phyloP scores from a whole-genome alignment of 73 alveolate species.

The Tetrahymena elliotti region DNA sequence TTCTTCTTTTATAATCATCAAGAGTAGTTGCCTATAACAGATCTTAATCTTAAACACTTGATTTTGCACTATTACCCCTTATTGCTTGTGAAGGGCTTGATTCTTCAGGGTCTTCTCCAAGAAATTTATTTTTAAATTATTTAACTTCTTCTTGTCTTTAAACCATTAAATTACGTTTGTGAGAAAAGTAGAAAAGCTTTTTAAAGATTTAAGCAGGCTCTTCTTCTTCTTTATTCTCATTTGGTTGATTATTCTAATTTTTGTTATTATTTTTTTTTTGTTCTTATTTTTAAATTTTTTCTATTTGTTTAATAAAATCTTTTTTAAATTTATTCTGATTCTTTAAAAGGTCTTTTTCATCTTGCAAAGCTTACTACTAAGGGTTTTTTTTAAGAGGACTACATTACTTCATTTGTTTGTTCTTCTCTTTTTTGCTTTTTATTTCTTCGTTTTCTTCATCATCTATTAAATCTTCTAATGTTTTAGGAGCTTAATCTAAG shows the following conservation, averaged over 20 bases:
- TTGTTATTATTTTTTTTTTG: background rate
- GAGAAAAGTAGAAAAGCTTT: background rate
- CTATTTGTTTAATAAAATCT: background rate
- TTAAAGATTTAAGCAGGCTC: background rate
- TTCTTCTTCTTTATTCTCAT: background rate
- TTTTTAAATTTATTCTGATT: background rate
- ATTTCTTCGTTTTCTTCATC: background rate
- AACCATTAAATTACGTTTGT: background rate
- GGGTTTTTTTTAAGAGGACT: background rate
- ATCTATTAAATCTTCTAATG: background rate
- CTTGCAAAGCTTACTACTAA: background rate
- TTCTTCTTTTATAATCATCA: background rate
- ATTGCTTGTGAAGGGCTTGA: background rate
- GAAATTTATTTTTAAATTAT: background rate
- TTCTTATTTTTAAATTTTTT: background rate
- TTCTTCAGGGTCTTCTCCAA: background rate
- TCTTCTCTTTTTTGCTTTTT: background rate
- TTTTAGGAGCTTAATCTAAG: background rate
- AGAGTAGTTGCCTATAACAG: background rate
- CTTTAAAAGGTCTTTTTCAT: background rate
- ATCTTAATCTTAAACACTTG: background rate
- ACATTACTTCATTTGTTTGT: background rate
- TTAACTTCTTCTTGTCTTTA: background rate
- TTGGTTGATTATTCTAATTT: background rate
- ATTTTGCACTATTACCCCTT: background rate